Conservation (phyloP, 495 filamentous ascomycete genomes). For the Hypomontagnella monticulosa region DNA sequence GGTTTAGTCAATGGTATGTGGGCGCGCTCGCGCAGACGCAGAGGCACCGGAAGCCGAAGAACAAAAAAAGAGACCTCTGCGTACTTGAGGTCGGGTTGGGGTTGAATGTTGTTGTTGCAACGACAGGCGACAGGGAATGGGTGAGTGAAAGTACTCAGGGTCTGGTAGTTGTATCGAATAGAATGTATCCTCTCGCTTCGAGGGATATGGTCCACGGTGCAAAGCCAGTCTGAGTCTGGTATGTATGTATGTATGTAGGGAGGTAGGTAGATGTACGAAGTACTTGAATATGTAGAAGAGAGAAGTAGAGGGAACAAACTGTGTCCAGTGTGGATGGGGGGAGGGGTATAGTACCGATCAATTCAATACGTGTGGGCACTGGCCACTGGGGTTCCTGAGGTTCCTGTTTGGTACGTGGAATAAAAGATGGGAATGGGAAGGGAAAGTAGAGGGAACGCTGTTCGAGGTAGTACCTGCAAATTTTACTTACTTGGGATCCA, state of each 20-base stretch:
- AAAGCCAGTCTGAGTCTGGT: too few species aligned
- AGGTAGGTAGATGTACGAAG: conserved; percentile 34
- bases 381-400: too few species aligned
- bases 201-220: too few species aligned
- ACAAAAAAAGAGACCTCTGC: conserved; percentile 4
- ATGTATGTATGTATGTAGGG: too few species aligned
- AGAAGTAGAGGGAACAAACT: conserved; percentile 43
- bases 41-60: conserved; percentile 28
- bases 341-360: conserved; percentile 9
- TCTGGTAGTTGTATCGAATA: too few species aligned
- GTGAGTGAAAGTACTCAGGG: conserved; percentile 30
- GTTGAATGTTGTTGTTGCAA: conserved; percentile 36
- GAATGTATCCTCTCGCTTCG: too few species aligned
- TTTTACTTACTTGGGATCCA: conserved; percentile 4
- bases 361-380: too few species aligned
- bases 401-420: not conserved
- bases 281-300: conserved; percentile 32
- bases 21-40: conserved; percentile 17
- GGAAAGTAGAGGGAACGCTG: conserved; percentile 33
- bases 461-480: conserved; percentile 34
- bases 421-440: conserved; percentile 11
- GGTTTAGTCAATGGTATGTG: conserved; percentile 35
- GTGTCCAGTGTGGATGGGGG: conserved; percentile 36
- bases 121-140: conserved; percentile 26
- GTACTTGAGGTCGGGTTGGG: conserved; percentile 18